Evolutionary conservation across 2,329 filamentous ascomycete species (phyloP).

Genomic region (Dactylellina drechsleri): DNA sequence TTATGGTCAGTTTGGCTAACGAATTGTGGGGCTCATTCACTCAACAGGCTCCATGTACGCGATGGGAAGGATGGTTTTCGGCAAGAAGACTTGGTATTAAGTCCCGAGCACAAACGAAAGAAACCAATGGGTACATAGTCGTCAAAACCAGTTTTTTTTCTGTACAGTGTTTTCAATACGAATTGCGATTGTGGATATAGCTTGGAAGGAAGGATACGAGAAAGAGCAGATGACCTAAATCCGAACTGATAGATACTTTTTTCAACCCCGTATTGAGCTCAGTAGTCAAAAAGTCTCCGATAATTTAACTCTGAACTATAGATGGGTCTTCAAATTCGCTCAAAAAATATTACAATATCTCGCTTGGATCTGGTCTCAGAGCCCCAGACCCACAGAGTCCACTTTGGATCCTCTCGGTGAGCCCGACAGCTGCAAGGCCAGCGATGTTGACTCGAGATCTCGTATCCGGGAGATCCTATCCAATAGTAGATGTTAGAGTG

Average conservation of each 20-base stretch:
- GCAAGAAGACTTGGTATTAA: constrained; percentile 52
- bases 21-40: background rate
- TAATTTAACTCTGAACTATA: background rate
- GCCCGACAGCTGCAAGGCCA: too few relatives aligned
- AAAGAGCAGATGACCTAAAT: constrained; percentile 15
- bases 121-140: constrained; percentile 25
- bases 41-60: constrained; percentile 55
- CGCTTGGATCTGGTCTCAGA: too few relatives aligned
- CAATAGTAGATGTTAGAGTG: too few relatives aligned
- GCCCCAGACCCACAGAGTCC: too few relatives aligned
- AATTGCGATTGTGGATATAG: background rate
- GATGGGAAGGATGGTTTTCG: constrained; percentile 55
- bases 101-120: background rate
- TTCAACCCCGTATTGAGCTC: background rate
- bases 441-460: too few relatives aligned
- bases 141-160: background rate
- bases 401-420: too few relatives aligned
- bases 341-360: too few relatives aligned
- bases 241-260: constrained; percentile 7
- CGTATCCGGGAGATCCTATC: too few relatives aligned
- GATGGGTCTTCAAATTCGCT: too few relatives aligned
- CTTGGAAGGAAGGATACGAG: background rate
- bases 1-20: too few relatives aligned
- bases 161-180: too few relatives aligned
- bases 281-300: background rate